Evolutionary conservation across 805 yeast species (phyloP).

Genomic region (Deakozyma indianensis): DNA sequence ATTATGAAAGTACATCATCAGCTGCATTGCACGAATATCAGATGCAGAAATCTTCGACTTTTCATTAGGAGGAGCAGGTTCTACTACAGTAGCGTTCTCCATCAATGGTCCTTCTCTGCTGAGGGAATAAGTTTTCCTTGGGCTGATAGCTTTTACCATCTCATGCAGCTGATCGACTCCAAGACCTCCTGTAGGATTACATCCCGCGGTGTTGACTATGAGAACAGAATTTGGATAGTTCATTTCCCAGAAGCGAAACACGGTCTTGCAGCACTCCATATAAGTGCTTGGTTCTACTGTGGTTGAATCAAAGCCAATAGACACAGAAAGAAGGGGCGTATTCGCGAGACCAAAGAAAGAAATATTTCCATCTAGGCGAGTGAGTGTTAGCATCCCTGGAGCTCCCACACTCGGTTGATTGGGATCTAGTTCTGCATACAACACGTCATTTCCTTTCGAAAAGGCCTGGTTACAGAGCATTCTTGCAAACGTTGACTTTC

Average conservation of each 20-base stretch:
- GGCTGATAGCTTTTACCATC: background rate
- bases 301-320: background rate
- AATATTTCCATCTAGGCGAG: background rate
- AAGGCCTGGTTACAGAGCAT: background rate
- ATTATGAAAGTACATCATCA: background rate
- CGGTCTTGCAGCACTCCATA: background rate
- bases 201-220: background rate
- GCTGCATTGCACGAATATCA: background rate
- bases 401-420: background rate
- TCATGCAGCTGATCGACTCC: background rate
- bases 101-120: background rate
- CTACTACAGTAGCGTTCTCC: background rate
- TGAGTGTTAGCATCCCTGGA: background rate
- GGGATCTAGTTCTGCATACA: background rate
- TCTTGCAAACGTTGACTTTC: background rate
- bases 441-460: background rate
- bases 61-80: background rate
- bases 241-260: background rate
- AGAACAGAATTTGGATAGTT: background rate
- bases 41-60: background rate
- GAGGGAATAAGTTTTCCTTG: background rate
- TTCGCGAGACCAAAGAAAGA: background rate
- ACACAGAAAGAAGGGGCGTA: background rate
- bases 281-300: background rate
- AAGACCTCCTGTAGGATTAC: background rate